Base-by-base conservation (phyloP, 768 basidiomycete species). In the Lepiota brunneoincarnata region DNA sequence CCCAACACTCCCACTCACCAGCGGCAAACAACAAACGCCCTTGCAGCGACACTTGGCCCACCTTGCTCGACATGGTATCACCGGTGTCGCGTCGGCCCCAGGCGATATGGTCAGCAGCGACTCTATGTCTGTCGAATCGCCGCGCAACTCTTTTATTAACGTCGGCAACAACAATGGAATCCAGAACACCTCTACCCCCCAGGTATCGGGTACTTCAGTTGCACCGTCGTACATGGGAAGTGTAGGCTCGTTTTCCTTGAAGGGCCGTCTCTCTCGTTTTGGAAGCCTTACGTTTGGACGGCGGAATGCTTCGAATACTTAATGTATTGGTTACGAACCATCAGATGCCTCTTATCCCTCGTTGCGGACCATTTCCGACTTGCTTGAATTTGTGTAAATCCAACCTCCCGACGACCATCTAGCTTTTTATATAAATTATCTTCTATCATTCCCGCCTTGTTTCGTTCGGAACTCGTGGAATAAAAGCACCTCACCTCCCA, bases 11-110 rank as follows among this genome's bases (percentile, higher is more conserved):
- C 64, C 59, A 15, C 67, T 65, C 49, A 51, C 62, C 34, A 61
- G 56, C 49, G 63, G 65, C 43, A 59, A 68, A 49, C 84, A 84
- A 59, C 84, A 84, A 60, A 91, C 91, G 0, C 87, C 87, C 2
- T 72, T 93, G 17, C 90, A 92, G 59, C 78, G 87, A 15, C 87
- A 91, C 57, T 77, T 93, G 0, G 91, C 90, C 4, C 86, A 92
- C 59, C 76, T 93, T 5, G 83, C 91, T 15, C 79, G 88, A 23
- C 89, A 93, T 63, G 91, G 91, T 9, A 87, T 93, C 68, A 86
- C 83, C 41, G 90, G 87, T 1, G 85, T 93, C 4, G 80, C 90
- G 23, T 89, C 87, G 1, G 87, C 87, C 6, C 89, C 88, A 35
- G 83, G 82, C 3, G 89, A 90, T 40, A 71, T 69, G 35, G 73